Base-by-base conservation (phyloP, 1,139 yeast species). In the Kazachstania sp. region DNA sequence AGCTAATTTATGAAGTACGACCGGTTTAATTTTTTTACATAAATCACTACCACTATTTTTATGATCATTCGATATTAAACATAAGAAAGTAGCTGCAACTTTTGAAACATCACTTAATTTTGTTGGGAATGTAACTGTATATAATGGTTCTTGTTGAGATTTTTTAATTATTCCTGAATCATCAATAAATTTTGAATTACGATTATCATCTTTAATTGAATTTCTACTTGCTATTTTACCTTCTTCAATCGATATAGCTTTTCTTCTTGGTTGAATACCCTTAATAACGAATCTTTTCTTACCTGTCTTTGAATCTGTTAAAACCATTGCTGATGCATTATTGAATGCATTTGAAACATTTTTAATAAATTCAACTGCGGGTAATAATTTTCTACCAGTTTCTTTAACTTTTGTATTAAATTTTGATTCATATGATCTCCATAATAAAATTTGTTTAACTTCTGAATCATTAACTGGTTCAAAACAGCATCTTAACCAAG, bases 361-460 rank as follows among this genome's bases (percentile, higher is more conserved):
- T 61, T 90, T 88, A 62, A 92, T 92, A 63, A 92, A 92, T 57
- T 92, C 97, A 18, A 94, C 97, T 0, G 98, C 98, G 1, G 97
- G 95, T 42, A 92, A 73, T 44, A 92, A 71, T 50, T 81, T 78
- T 54, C 79, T 79, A 32, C 67, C 69, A 6, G 62, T 49, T 41
- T 71, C 74, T 18, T 72, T 68, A 13, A 73, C 73, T 47, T 72
- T 72, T 37, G 69, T 70, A 47, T 79, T 79, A 59, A 92, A 92
- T 63, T 85, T 95, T 28, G 81, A 72, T 63, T 92, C 98, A 66
- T 92, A 92, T 0, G 95, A 82, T 64, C 90, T 87, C 99, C 99
- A 92, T 44, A 92, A 74, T 13, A 95, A 85, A 31, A 92, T 88
- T 67, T 92, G 99, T 0, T 97, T 90, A 9, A 90, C 96, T 63